Base-by-base conservation (phyloP, 2,329 filamentous ascomycete genomes). In the Calonectria honghensis region DNA sequence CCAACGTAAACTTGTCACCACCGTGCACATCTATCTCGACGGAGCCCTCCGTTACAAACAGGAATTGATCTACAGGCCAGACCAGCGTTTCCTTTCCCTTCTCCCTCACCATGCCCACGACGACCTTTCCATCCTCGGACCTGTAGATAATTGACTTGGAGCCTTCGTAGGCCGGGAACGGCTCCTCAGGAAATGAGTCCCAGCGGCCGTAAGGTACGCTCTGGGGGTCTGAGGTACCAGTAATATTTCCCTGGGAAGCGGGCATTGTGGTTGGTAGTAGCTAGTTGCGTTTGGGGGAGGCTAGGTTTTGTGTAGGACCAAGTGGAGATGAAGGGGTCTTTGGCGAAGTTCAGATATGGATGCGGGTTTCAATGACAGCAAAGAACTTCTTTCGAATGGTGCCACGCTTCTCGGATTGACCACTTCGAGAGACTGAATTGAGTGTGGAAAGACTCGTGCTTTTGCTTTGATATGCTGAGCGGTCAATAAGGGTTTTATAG, bases 41-140 rank as follows among this genome's bases (percentile, higher is more conserved):
- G n/a, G 20, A 64, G 9, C 68, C 68, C 39, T 64, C 45, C 1
- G 57, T 64, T 9, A 70, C 68, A n/a, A 51, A 70, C 9, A 52
- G 29, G 31, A 70, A 70, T 54, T 70, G 57, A 29, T 64, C 57
- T 14, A 37, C 41, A 16, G 68, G 68, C 31, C 24, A 70, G 32
- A 64, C 57, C 2, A 70, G 45, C 9, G 68, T 70, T 9, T 50
- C 68, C 29, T 37, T 52, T 27, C 41, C 57, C 45, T 51, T 45
- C 41, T 70, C 54, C 2, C 45, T n/a, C 20, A 64, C 39, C 39
- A 52, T 52, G 16, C 54, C 68, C 5, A 52, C 68, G 5, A 70
- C 54, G 3, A 63, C 24, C 14, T 70, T 70, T 50, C 64, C 64
- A 29, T 68, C 64, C 18, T 37, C 18, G 5, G 48, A 68, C 18